Conservation (phyloP, 768 basidiomycete species). For the Leccinum subtestaceum region DNA sequence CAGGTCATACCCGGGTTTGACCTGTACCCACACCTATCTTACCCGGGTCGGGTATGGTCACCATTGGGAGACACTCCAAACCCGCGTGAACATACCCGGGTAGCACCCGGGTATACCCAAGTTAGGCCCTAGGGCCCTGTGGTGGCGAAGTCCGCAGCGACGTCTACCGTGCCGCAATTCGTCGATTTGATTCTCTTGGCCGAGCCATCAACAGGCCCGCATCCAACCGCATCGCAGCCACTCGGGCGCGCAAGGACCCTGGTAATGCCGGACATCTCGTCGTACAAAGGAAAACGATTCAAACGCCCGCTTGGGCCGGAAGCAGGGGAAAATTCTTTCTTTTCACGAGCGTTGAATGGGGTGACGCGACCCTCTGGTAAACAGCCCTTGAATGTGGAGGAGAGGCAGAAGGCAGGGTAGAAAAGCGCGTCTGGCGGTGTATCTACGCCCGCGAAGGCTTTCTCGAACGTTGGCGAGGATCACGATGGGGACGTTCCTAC, state of each 20-base stretch:
- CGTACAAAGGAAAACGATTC: constrained; percentile 21
- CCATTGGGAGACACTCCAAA: background rate
- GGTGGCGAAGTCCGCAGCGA: background rate
- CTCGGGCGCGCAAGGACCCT: background rate
- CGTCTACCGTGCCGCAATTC: background rate
- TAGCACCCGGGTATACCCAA: too few relatives aligned
- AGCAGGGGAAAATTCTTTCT: constrained; percentile 20
- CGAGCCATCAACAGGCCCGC: background rate
- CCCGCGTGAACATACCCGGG: too few relatives aligned
- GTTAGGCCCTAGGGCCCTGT: background rate
- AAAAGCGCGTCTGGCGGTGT: background rate
- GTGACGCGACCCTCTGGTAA: background rate
- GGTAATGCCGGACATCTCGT: constrained; percentile 25
- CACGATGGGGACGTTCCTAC: constrained; percentile 2
- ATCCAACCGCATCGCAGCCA: constrained; percentile 1
- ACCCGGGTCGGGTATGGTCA: background rate
- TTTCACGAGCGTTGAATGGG: constrained; percentile 22
- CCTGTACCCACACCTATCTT: background rate
- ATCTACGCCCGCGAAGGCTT: background rate
- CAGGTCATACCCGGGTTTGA: background rate
- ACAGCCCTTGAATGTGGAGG: background rate
- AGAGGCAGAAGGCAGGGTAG: background rate
- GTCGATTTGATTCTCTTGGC: background rate
- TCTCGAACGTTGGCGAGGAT: background rate
- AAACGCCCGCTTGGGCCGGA: constrained; percentile 12